Percentiles rank a stretch among this genome's conserved stretches.
phyloP scores from a whole-genome alignment of 768 basidiomycete species.

The Boletus barrowsii region DNA sequence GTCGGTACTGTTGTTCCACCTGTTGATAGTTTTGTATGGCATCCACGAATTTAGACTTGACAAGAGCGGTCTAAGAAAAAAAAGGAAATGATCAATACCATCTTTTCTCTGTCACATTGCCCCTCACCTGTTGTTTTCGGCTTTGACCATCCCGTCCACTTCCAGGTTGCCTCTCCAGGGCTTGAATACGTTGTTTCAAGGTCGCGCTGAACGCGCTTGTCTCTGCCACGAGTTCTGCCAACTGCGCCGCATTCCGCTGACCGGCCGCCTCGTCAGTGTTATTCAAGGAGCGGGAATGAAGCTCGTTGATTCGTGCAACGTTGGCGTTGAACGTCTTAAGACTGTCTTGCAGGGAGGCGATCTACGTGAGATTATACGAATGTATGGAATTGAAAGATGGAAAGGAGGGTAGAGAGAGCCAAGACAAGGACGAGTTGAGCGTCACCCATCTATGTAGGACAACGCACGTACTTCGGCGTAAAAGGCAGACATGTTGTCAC shows the following conservation, averaged over 20 bases:
- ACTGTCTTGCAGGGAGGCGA: conserved; percentile 70
- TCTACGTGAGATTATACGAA: conserved; percentile 39
- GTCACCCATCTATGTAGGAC: background rate
- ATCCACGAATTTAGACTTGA: conserved; percentile 79
- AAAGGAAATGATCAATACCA: conserved; percentile 15
- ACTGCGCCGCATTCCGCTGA: conserved; percentile 56
- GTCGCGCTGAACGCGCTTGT: conserved; percentile 67
- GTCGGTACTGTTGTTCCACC: conserved; percentile 76
- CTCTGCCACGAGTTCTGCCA: conserved; percentile 68
- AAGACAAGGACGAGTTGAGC: background rate
- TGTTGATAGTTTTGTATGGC: conserved; percentile 82
- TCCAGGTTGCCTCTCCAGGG: conserved; percentile 64
- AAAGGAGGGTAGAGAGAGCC: background rate
- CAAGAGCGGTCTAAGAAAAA: conserved; percentile 50
- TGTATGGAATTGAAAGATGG: background rate
- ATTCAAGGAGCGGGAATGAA: conserved; percentile 73
- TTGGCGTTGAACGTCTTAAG: conserved; percentile 67
- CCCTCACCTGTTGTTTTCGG: conserved; percentile 69
- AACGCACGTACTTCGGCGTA: conserved; percentile 63
- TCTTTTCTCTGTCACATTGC: background rate
- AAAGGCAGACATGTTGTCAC: conserved; percentile 64
- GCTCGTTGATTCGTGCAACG: conserved; percentile 62
- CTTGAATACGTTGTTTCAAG: conserved; percentile 71
- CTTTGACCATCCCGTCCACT: conserved; percentile 65
- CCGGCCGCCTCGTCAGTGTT: conserved; percentile 69